phyloP scores from a whole-genome alignment of 257 asterid genomes.

The Solanum acaule region DNA sequence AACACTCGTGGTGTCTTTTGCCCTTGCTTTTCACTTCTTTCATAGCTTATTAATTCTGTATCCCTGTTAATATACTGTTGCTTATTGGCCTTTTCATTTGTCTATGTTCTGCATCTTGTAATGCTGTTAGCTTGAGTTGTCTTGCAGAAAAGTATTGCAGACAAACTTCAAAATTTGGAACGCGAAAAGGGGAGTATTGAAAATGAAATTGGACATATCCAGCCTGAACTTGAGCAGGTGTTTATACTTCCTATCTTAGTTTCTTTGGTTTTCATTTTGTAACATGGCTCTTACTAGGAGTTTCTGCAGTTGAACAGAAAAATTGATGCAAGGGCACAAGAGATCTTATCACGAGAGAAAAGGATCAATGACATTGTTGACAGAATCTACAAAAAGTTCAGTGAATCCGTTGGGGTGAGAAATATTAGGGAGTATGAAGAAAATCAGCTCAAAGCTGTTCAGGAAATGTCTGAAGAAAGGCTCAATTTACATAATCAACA shows the following conservation, averaged over 20 bases:
- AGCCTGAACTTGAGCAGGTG: conserved; percentile 81
- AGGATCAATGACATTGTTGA: conserved; percentile 86
- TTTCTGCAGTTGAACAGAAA: conserved; percentile 59
- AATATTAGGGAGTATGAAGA: conserved; percentile 97
- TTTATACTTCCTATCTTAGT: conserved; percentile 4
- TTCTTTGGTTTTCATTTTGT: background rate
- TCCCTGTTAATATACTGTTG: background rate
- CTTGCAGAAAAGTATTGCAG: conserved; percentile 84
- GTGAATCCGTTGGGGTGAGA: conserved; percentile 89
- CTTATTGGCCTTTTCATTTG: background rate
- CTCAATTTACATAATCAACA: conserved; percentile 85
- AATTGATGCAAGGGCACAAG: conserved; percentile 40
- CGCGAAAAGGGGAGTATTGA: conserved; percentile 68
- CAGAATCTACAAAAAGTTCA: conserved; percentile 70
- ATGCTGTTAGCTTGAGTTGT: background rate
- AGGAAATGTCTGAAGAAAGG: conserved; percentile 81
- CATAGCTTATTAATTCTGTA: background rate
- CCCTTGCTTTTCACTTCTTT: background rate
- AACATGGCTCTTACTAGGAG: background rate
- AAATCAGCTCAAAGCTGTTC: conserved; percentile 86
- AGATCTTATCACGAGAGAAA: conserved; percentile 48
- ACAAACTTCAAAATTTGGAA: conserved; percentile 68
- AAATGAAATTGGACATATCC: conserved; percentile 59
- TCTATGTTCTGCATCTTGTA: conserved; percentile 1
- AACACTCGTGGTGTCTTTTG: background rate